Evolutionary conservation across 352 stramenopile genomes (phyloP).

Genomic region (Phytophthora fragariaefolia): DNA sequence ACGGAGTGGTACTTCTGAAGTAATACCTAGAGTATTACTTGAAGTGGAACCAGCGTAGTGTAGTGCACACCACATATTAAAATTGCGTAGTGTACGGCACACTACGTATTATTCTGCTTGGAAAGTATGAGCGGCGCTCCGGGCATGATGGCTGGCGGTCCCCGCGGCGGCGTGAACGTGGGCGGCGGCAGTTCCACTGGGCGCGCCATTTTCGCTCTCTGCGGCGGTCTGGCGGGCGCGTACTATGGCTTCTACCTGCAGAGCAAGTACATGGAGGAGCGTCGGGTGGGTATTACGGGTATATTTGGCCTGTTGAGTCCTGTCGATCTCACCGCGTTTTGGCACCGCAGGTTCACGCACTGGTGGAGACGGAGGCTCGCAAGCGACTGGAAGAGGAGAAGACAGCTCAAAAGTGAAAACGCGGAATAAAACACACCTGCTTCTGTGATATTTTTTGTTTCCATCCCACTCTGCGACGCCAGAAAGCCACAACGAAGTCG

Average conservation of each 20-base stretch:
- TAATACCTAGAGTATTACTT: no score
- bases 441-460: no score
- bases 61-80: constrained; percentile 10
- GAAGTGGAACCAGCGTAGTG: no score
- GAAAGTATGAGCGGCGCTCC: constrained; percentile 22
- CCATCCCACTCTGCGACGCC: no score
- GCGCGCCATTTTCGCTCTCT: constrained; percentile 69
- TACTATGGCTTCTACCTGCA: constrained; percentile 88
- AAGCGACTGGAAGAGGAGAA: constrained; percentile 65
- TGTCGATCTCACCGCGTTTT: constrained; percentile 16
- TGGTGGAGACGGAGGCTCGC: constrained; percentile 70
- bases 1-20: no score
- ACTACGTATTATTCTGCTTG: constrained; percentile 12
- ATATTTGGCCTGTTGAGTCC: no score
- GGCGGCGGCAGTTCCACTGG: constrained; percentile 75
- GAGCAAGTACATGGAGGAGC: constrained; percentile 86
- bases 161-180: constrained; percentile 63
- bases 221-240: constrained; percentile 68
- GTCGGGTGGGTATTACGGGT: constrained; percentile 63
- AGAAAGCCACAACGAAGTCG: no score
- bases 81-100: constrained; percentile 1
- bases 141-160: constrained; percentile 27
- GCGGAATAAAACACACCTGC: constrained; percentile 4
- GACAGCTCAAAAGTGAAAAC: constrained; percentile 14
- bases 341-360: constrained; percentile 47